phyloP scores from a whole-genome alignment of 176 grass and related monocot species.

The Themeda triandra region DNA sequence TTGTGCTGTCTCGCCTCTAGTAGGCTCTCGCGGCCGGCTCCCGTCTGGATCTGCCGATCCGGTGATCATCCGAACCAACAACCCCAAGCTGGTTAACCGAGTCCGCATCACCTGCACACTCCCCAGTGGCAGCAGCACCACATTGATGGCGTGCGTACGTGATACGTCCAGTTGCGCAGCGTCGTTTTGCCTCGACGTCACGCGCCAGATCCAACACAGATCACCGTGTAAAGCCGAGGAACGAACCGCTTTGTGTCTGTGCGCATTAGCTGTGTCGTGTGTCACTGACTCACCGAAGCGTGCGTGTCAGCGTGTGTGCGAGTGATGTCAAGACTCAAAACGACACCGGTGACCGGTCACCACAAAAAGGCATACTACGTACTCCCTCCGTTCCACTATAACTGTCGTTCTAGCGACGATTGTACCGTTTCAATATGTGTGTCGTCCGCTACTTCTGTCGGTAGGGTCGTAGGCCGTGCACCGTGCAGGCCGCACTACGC shows the following conservation, averaged over 20 bases:
- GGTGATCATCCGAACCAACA: too few species aligned
- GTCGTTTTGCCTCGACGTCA: conserved; percentile 15
- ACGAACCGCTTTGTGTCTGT: background rate
- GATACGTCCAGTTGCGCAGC: background rate
- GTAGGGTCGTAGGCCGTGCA: too few species aligned
- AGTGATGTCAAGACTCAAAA: background rate
- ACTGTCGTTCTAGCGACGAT: too few species aligned
- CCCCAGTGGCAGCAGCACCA: background rate
- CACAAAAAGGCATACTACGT: background rate
- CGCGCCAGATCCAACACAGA: background rate
- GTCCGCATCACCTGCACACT: background rate
- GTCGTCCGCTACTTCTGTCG: too few species aligned
- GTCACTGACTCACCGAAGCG: background rate
- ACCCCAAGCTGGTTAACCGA: too few species aligned
- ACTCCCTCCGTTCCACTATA: too few species aligned
- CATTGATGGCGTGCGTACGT: background rate
- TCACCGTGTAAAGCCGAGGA: background rate
- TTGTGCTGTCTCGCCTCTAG: background rate
- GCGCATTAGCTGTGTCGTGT: background rate
- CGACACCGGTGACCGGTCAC: background rate
- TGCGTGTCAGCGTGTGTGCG: background rate
- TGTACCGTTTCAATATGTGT: too few species aligned
- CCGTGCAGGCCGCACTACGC: too few species aligned
- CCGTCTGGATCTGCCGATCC: too few species aligned
- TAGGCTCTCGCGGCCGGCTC: too few species aligned